Percentiles rank a stretch among this genome's conserved stretches.
Conservation (phyloP, 805 yeast species). For the Schwanniomyces vanrijiae region DNA sequence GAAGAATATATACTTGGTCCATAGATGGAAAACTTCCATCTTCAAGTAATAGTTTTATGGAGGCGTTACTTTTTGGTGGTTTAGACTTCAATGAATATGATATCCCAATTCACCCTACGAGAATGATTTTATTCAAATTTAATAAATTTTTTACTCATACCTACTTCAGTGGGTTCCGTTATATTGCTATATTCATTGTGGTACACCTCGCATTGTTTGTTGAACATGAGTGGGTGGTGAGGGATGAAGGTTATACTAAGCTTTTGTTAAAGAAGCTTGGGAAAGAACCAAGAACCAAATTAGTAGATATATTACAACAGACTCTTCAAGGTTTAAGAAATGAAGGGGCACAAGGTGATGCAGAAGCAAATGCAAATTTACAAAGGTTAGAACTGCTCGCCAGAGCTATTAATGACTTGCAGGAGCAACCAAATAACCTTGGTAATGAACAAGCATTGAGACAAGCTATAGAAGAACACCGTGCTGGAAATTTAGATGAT, state of each 20-base stretch:
- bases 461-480: constrained; percentile 13
- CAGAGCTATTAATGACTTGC: constrained; percentile 27
- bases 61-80: constrained; percentile 43
- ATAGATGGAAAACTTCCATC: constrained; percentile 53
- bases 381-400: constrained; percentile 25
- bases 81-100: constrained; percentile 13
- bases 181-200: constrained; percentile 39
- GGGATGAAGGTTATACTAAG: constrained; percentile 67
- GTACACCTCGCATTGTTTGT: constrained; percentile 50
- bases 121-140: constrained; percentile 16
- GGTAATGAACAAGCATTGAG: constrained; percentile 18
- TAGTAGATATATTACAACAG: constrained; percentile 36
- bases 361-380: constrained; percentile 22
- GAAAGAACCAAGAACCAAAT: constrained; percentile 44
- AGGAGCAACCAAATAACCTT: constrained; percentile 11
- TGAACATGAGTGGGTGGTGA: constrained; percentile 68
- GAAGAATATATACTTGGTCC: constrained; percentile 54
- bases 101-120: constrained; percentile 5
- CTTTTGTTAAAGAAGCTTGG: constrained; percentile 63
- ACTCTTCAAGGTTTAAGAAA: constrained; percentile 24
- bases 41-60: constrained; percentile 21
- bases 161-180: constrained; percentile 37
- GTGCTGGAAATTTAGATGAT: constrained; percentile 16
- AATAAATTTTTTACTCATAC: constrained; percentile 28
- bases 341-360: constrained; percentile 19